Evolutionary conservation across 345 rosid species (phyloP).

Genomic region (Syzygium jambos): DNA sequence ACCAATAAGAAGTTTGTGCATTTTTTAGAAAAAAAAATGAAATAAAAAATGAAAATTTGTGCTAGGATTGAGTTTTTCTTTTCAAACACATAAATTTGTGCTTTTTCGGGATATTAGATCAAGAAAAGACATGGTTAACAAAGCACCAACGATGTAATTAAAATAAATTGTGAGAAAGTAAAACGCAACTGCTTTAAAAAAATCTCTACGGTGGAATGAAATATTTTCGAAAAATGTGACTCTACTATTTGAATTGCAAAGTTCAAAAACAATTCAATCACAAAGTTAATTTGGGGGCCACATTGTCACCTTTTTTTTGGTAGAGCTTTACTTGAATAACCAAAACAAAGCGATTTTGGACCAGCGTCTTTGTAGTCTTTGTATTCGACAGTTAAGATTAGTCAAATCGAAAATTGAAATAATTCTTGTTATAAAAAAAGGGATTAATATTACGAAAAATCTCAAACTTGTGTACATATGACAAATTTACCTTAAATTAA

Average conservation of each 20-base stretch:
- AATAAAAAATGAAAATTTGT: background rate
- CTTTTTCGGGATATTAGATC: background rate
- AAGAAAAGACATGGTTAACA: background rate
- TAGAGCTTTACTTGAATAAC: background rate
- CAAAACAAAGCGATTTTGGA: too few species aligned
- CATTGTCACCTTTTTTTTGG: fast-evolving
- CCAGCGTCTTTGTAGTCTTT: background rate
- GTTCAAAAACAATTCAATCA: background rate
- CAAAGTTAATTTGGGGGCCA: background rate
- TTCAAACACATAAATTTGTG: background rate
- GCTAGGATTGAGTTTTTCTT: background rate
- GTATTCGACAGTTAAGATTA: background rate
- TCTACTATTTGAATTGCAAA: background rate
- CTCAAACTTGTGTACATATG: too few species aligned
- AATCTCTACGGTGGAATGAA: too few species aligned
- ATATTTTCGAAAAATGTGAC: background rate
- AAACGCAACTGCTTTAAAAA: too few species aligned
- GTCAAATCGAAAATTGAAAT: background rate
- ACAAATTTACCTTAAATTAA: too few species aligned
- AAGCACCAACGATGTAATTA: background rate
- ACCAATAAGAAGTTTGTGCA: fast-evolving
- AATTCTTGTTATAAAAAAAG: background rate
- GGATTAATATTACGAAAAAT: too few species aligned
- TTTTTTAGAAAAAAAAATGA: background rate
- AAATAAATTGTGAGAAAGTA: background rate